Percentiles rank a stretch among this genome's conserved stretches.
Evolutionary conservation across 1,284 basidiomycete genomes (phyloP).

Genomic region (Inonotus hispidus): DNA sequence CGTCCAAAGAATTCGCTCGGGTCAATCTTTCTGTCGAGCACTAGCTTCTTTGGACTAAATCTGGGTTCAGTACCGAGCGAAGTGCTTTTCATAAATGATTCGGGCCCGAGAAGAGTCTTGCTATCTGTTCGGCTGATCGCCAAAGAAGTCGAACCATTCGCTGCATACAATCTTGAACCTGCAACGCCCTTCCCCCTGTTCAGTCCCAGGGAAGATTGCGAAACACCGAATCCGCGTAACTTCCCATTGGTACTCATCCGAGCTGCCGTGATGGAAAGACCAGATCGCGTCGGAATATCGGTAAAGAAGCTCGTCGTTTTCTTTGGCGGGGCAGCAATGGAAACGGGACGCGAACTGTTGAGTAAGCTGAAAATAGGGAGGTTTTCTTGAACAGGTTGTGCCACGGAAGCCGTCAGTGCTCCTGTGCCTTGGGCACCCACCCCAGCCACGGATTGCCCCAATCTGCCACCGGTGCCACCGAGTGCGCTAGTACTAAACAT

Average conservation of each 20-base stretch:
- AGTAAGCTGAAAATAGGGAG: slow-evolving; percentile 73
- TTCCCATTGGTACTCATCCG: slow-evolving; percentile 57
- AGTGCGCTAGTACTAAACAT: slow-evolving; percentile 42
- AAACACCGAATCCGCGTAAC: slow-evolving; percentile 61
- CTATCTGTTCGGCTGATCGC: slow-evolving; percentile 43
- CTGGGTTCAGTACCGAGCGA: slow-evolving; percentile 57
- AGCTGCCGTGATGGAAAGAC: slow-evolving; percentile 54
- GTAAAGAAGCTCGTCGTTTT: slow-evolving; percentile 70
- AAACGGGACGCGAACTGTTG: slow-evolving; percentile 56
- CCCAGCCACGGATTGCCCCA: slow-evolving; percentile 37
- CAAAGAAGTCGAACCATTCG: slow-evolving; percentile 48
- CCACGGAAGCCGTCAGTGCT: slow-evolving; percentile 77
- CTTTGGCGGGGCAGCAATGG: slow-evolving; percentile 57
- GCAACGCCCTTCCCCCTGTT: slow-evolving; percentile 31
- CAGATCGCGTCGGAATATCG: slow-evolving; percentile 59
- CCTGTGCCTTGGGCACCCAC: slow-evolving; percentile 38
- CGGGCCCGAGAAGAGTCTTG: slow-evolving; percentile 42
- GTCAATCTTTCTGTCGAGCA: slow-evolving; percentile 78
- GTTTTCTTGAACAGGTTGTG: slow-evolving; percentile 85
- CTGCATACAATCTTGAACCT: slow-evolving; percentile 40
- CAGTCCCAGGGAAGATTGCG: slow-evolving; percentile 32
- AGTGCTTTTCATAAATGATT: slow-evolving; percentile 49
- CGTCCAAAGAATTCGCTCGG: slow-evolving; percentile 63
- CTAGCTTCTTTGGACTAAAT: slow-evolving; percentile 92
- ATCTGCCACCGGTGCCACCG: slow-evolving; percentile 27